Base-by-base conservation (phyloP, 2,329 filamentous ascomycete species). In the Trichophyton rubrum region DNA sequence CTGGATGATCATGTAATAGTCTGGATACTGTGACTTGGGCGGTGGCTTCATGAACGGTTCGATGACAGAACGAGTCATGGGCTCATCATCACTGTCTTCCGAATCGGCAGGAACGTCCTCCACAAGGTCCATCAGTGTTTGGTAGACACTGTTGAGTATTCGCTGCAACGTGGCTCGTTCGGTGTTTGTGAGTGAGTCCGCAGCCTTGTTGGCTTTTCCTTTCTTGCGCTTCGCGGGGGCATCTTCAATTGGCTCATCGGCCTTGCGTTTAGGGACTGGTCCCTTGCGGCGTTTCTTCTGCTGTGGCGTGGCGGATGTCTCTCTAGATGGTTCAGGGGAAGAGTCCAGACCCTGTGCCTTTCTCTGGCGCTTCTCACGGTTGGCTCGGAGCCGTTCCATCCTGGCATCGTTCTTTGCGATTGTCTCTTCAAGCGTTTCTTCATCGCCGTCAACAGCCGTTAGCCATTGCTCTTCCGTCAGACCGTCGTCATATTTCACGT, bases 401-500 rank as follows among this genome's bases (percentile, higher is more conserved):
- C 88, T 85, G 3, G 89, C 89, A 70, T 90, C 85, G 69, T 96
- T 97, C 45, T 93, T 85, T 40, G 89, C 88, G 41, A 95, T 91
- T 1, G 93, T 93, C 59, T 90, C 91, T 71, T 97, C 93, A 33
- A 96, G 90, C 0, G 85, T 86, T 71, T 99, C 93, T 1, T 99
- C 93, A 58, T 96, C 91, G 63, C 95, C 92, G 71, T 99, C 93
- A 35, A 99, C 92, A 59, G 93, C 93, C 79, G 96, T 92, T 58
- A 97, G 82, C 93, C 93, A 99, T 74, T 99, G 95, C 77, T 99
- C 93, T 76, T 99, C 95, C 0, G 93, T 97, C 33, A 99, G 84
- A 59, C 95, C 93, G 69, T 99, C 93, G 68, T 99, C 93, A 68
- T 99, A 99, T 73, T 88, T 88, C 68, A 96, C 91, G 69, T 90